Conservation (phyloP, 192 early-diverging fungal genomes). For the Entomortierella parvispora region DNA sequence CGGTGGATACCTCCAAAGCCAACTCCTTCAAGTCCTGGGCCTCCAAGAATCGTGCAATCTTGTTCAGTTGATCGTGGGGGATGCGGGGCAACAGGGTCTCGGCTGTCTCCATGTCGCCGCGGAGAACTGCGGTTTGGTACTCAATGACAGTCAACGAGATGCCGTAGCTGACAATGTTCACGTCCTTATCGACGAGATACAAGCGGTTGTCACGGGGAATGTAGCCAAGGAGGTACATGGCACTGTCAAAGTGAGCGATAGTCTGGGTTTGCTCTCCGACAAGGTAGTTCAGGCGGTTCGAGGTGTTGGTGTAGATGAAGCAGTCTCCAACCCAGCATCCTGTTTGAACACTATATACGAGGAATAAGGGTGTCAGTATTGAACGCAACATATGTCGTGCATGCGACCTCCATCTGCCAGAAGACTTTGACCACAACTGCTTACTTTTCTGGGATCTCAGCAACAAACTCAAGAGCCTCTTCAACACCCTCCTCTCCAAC, state of each 20-base stretch:
- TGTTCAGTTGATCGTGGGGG: constrained; percentile 86
- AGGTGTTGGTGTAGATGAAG: constrained; percentile 95
- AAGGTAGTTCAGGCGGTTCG: constrained; percentile 95
- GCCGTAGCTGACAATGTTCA: constrained; percentile 89
- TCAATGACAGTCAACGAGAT: constrained; percentile 95
- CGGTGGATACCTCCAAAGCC: constrained; percentile 93
- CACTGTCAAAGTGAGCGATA: constrained; percentile 93
- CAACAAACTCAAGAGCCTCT: constrained; percentile 94
- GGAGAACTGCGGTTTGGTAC: constrained; percentile 97
- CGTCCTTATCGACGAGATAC: constrained; percentile 95
- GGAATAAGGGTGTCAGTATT: neutral
- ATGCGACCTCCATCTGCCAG: no score
- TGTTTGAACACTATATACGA: constrained; percentile 80
- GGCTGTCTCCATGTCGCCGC: constrained; percentile 91
- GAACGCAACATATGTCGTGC: neutral
- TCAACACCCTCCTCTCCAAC: constrained; percentile 95
- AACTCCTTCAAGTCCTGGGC: constrained; percentile 91
- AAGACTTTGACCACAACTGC: no score
- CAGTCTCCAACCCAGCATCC: constrained; percentile 99
- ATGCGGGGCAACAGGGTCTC: constrained; percentile 84
- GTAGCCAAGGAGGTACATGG: constrained; percentile 95
- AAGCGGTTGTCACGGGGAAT: constrained; percentile 94
- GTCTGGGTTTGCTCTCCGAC: constrained; percentile 96
- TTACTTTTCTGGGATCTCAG: constrained; percentile 89
- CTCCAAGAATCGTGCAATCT: constrained; percentile 96